Base-by-base conservation (phyloP, 306 rosid species). In the Albizia julibrissin region DNA sequence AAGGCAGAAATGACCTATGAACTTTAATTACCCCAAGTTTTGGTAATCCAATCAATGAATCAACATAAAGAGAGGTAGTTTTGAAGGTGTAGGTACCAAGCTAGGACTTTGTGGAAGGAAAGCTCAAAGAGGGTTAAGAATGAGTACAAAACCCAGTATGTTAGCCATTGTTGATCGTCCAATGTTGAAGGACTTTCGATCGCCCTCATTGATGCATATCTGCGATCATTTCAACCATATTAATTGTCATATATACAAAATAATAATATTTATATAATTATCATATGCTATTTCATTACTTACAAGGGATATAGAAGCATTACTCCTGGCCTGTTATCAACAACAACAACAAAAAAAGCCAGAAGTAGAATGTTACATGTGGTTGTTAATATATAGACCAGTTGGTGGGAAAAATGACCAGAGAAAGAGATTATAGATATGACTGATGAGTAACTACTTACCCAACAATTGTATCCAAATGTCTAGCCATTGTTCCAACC, bases 151-250 rank as follows among this genome's bases (percentile, higher is more conserved):
- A 96, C 86, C 99, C 99, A 96, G 80, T 93, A 93, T 2, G 98
- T 93, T 72, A 96, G 92, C 99, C 97, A 93, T 44, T 96, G 99
- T 70, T 91, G 99, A 76, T 93, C 98, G 69, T 96, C 98, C 40
- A 93, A 86, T 8, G 95, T 85, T 71, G 98, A 85, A 82, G 99
- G 94, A 76, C 92, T 96, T 84, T 96, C 98, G 31, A 96, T 96
- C 10, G 99, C 99, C 76, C 97, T 84, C 84, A 90, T 83, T 43
- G 98, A 91, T 85, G 98, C 92, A 22, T 92, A 96, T 77, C 97
- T 64, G 43, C 68, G 10, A 1, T 68, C 22, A 34, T 67, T 67
- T 61, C 64, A n/a, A n/a, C 15, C 2, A 47, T 6, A 50, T 58
- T 22, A 2, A 58, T 58, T 15, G 16, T 16, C 42, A 33, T 31